phyloP scores from a whole-genome alignment of 2,329 filamentous ascomycete species.

The Pseudocercospora macadamiae region DNA sequence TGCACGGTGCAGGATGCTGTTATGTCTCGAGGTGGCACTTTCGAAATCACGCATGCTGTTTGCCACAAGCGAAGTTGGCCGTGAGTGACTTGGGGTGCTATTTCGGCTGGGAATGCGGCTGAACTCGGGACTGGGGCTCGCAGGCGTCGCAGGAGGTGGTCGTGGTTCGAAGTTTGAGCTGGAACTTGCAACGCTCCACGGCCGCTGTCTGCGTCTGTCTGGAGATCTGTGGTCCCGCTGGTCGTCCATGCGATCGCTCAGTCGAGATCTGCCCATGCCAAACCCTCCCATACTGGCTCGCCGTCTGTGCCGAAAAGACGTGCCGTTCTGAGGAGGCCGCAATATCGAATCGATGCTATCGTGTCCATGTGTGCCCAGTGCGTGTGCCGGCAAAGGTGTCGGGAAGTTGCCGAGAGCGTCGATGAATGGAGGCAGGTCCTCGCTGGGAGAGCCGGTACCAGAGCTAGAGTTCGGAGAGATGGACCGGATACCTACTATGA shows the following conservation, averaged over 20 bases:
- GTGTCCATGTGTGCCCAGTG: conserved; percentile 41
- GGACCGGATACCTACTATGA: conserved; percentile 70
- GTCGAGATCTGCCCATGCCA: conserved; percentile 36
- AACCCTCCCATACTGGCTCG: conserved; percentile 59
- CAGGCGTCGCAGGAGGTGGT: conserved; percentile 66
- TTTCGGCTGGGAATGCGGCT: conserved; percentile 48
- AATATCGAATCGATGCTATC: conserved; percentile 55
- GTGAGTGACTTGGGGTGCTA: conserved; percentile 37
- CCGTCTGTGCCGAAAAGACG: conserved; percentile 57
- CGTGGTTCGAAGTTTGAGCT: conserved; percentile 49
- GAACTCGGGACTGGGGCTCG: conserved; percentile 58
- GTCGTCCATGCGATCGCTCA: conserved; percentile 47
- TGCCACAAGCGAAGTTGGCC: conserved; percentile 38
- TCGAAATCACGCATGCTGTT: conserved; percentile 37
- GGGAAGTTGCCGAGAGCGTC: conserved; percentile 55
- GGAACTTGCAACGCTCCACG: conserved; percentile 40
- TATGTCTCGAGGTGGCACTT: conserved; percentile 33
- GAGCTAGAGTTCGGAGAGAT: conserved; percentile 57
- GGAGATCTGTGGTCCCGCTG: conserved; percentile 56
- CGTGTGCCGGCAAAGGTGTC: conserved; percentile 38
- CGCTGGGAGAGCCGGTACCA: conserved; percentile 42
- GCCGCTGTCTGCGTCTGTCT: conserved; percentile 42
- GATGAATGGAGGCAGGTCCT: conserved; percentile 54
- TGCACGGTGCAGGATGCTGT: conserved; percentile 35
- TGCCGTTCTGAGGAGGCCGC: conserved; percentile 57